phyloP scores from a whole-genome alignment of 805 yeast species.

The Ogataea henricii region DNA sequence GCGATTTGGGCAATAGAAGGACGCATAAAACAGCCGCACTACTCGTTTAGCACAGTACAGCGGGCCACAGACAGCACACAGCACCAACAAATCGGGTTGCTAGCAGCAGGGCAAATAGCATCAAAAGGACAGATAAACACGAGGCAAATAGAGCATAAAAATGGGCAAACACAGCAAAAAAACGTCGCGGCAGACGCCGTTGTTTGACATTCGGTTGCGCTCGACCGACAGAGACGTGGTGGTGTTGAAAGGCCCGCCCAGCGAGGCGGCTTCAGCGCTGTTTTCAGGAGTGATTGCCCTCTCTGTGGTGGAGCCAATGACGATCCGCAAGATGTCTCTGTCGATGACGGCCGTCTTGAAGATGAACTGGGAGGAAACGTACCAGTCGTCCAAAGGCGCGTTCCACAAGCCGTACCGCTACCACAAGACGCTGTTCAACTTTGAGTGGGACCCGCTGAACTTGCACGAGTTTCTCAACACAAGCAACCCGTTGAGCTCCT shows the following conservation, averaged over 20 bases:
- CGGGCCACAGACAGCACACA: no score
- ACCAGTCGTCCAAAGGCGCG: slow-evolving; percentile 47
- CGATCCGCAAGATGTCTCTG: slow-evolving; percentile 63
- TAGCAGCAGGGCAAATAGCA: no score
- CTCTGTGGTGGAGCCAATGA: slow-evolving; percentile 72
- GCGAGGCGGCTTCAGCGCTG: slow-evolving; percentile 75
- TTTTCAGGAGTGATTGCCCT: slow-evolving; percentile 78
- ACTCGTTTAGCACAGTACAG: no score
- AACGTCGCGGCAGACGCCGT: slow-evolving; percentile 31
- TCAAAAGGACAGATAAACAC: no score
- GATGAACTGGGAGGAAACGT: slow-evolving; percentile 62
- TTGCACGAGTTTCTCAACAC: slow-evolving; percentile 40
- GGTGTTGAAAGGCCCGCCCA: slow-evolving; percentile 74
- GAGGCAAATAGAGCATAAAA: background rate
- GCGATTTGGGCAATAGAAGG: background rate
- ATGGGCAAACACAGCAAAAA: slow-evolving; percentile 28
- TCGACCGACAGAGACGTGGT: slow-evolving; percentile 77
- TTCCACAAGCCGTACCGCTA: slow-evolving; percentile 48
- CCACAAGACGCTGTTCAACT: slow-evolving; percentile 70
- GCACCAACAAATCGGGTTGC: no score
- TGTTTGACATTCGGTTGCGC: slow-evolving; percentile 55
- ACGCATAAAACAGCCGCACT: background rate
- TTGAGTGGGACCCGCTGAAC: slow-evolving; percentile 73
- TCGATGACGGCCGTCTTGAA: slow-evolving; percentile 68
- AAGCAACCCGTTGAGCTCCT: slow-evolving; percentile 22